Conservation (phyloP, 768 basidiomycete species). For the Boletus speciosus region DNA sequence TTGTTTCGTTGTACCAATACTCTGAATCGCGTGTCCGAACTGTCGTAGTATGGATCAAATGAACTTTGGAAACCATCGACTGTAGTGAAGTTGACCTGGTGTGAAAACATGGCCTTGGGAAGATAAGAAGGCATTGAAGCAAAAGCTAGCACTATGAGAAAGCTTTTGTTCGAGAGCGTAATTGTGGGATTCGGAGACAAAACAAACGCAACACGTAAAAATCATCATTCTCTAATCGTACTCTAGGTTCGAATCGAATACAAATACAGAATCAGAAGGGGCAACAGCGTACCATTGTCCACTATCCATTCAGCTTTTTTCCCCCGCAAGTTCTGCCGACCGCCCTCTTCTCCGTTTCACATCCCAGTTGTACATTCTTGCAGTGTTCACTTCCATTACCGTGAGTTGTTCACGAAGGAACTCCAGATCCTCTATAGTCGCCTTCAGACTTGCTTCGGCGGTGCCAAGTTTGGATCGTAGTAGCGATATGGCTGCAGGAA, state of each 20-base stretch:
- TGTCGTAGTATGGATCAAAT: too few species aligned
- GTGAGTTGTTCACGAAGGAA: conserved; percentile 94
- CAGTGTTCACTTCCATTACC: conserved; percentile 94
- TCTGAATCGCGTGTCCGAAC: too few species aligned
- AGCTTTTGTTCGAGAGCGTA: too few species aligned
- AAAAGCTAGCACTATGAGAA: too few species aligned
- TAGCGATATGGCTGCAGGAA: conserved; percentile 71
- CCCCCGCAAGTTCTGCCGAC: conserved; percentile 29
- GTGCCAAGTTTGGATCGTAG: conserved; percentile 69
- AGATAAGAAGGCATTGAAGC: too few species aligned
- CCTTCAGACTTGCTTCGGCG: conserved; percentile 62
- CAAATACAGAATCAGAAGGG: neutral
- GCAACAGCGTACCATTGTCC: neutral
- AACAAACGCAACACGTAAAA: too few species aligned
- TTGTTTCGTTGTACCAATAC: too few species aligned
- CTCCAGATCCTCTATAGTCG: conserved; percentile 83
- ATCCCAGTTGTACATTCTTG: conserved; percentile 95
- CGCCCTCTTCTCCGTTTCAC: conserved; percentile 74
- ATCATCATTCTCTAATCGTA: too few species aligned
- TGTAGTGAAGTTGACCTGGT: neutral
- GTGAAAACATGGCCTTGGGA: too few species aligned
- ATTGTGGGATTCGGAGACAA: too few species aligned
- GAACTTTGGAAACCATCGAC: too few species aligned
- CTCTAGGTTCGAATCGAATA: neutral
- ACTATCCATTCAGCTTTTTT: conserved; percentile 11